A percentile compares a stretch with the other conserved stretches of the same genome.
Conservation (phyloP, 208 protist genomes). For the Leishmania tarentolae region DNA sequence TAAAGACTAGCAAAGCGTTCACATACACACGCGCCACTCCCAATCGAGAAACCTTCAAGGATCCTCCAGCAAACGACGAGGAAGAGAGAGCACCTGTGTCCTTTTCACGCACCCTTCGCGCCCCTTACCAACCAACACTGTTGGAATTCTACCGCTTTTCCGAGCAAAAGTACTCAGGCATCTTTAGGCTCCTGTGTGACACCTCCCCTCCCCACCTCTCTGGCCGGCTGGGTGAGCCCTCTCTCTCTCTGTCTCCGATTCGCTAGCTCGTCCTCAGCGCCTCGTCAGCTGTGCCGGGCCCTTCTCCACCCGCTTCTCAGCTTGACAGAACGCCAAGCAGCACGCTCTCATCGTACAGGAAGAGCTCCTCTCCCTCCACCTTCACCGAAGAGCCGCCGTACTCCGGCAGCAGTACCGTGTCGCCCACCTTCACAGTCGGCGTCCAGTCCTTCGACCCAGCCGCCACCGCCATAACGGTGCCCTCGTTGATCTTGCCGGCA, state of each 20-base stretch:
- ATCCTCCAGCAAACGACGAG: no score
- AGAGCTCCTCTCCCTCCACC: conserved; percentile 93
- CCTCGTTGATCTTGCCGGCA: conserved; percentile 93
- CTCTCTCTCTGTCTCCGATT: neutral
- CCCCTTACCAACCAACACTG: no score
- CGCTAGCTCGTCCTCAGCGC: neutral
- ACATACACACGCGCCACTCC: no score
- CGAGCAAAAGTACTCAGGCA: no score
- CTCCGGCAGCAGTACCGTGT: conserved; percentile 92
- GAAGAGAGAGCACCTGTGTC: no score
- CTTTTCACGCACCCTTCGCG: no score
- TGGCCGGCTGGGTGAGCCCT: no score
- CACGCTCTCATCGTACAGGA: conserved; percentile 89
- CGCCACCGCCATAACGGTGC: conserved; percentile 88
- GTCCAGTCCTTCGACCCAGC: conserved; percentile 90
- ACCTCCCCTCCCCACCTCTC: no score
- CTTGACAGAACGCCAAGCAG: conserved; percentile 86
- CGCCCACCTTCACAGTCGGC: conserved; percentile 88
- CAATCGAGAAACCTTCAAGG: no score
- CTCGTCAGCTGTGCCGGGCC: neutral
- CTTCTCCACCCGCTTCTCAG: conserved; percentile 27
- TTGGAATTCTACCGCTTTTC: no score
- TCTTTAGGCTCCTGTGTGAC: no score
- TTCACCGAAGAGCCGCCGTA: conserved; percentile 89
- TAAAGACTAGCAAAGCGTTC: no score